Base-by-base conservation (phyloP, 2,329 filamentous ascomycete genomes). In the Rhynchosporium agropyri region DNA sequence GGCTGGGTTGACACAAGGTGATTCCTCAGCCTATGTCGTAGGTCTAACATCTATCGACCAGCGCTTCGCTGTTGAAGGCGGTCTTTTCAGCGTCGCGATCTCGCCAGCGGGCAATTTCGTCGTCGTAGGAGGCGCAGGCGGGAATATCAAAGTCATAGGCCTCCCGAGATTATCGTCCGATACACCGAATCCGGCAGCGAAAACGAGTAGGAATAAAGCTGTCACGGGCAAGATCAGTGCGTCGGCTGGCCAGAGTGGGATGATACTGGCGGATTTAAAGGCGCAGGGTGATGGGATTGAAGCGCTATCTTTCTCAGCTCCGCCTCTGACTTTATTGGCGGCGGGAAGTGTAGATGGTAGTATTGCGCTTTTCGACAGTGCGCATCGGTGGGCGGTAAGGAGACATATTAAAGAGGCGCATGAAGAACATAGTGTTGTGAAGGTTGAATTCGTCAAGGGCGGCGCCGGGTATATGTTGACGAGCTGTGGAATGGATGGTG, bases 21-120 rank as follows among this genome's bases (percentile, higher is more conserved):
- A 81, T 4, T 80, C 83, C 29, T 79, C 82, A 13, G 85, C 87
- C 68, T 81, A 91, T 0, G 87, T 93, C 12, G 85, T 98, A 6
- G 87, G 86, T 0, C 81, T 97, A 51, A 97, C 90, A 1, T 84
- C 83, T 0, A 82, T 86, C 13, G 95, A 99, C 77, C 91, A 96
- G 79, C 88, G 95, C 53, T 99, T 99, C 79, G 87, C 86, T 38
- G 90, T 98, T 56, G 91, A 97, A 63, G 95, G 94, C 29, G 95
- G 95, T 0, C 81, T 99, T 1, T 98, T 92, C 83, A 92, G 89
- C 45, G 85, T 97, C 42, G 92, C 91, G 20, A 81, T 97, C 67
- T 89, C 94, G 5, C 92, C 93, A 0, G 87, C 85, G 15, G 90
- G 91, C 45, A 81, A 89, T 0, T 89, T 96, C 67, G 86, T 92